These are phyloP conservation scores for Calocera viscosa DNA, from an alignment of 768 basidiomycete genomes.

Conservation along the genomic window DNA sequence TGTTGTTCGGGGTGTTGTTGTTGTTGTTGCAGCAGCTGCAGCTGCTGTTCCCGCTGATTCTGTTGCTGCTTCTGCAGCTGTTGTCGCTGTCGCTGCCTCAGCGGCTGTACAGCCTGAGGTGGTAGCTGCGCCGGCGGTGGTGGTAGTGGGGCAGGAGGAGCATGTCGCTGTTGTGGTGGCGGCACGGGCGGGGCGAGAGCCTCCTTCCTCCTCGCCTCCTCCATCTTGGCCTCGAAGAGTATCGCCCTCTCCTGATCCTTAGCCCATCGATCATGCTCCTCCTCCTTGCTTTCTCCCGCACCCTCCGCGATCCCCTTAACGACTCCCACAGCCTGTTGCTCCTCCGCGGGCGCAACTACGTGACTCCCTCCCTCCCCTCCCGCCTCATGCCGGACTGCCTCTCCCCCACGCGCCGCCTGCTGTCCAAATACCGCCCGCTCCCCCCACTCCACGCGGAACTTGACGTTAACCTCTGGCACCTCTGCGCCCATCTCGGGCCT, in stretches of 20 bases:
- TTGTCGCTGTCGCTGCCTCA: too few relatives aligned
- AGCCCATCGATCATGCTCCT: background rate
- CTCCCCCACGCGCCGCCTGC: too few relatives aligned
- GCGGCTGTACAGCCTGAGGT: too few relatives aligned
- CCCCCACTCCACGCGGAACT: background rate
- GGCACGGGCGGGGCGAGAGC: background rate
- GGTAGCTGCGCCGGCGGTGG: too few relatives aligned
- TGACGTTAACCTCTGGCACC: background rate
- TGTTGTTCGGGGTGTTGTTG: background rate
- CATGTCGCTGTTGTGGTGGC: background rate
- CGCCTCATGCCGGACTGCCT: too few relatives aligned
- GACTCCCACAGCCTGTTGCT: background rate
- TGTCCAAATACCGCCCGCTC: too few relatives aligned
- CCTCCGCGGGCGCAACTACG: background rate
- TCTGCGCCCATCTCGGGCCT: background rate
- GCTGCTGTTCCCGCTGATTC: background rate
- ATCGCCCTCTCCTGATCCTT: background rate
- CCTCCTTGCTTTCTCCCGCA: background rate
- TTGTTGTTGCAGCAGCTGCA: background rate
- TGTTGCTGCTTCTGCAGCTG: too few relatives aligned
- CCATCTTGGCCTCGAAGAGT: too few relatives aligned
- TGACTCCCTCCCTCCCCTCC: too few relatives aligned
- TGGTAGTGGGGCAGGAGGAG: background rate
- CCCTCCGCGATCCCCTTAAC: background rate
- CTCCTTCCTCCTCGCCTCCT: background rate